Conservation (phyloP, 2,329 filamentous ascomycete genomes). For the Cercospora canescens region DNA sequence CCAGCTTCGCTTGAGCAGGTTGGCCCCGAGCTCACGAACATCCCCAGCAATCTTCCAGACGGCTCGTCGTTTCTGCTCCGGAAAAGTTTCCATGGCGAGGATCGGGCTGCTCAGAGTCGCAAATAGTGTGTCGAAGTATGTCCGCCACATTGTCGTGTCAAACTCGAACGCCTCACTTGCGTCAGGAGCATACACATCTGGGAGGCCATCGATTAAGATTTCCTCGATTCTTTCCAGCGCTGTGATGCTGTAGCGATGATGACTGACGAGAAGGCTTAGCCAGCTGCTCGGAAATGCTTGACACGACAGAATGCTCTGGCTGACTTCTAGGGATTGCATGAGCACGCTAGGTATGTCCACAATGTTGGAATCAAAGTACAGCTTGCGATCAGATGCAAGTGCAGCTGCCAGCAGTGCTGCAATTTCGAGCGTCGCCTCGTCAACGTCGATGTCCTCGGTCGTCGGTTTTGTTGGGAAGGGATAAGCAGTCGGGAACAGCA, state of each 20-base stretch:
- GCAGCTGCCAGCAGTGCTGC: constrained; percentile 78
- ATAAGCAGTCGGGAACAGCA: constrained; percentile 87
- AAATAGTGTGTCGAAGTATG: constrained; percentile 86
- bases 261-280: constrained; percentile 81
- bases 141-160: constrained; percentile 90
- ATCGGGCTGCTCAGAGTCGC: constrained; percentile 87
- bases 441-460: constrained; percentile 50
- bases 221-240: constrained; percentile 79
- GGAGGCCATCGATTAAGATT: constrained; percentile 78
- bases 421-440: constrained; percentile 85
- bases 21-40: constrained; percentile 86
- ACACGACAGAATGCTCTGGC: constrained; percentile 84
- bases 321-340: constrained; percentile 76
- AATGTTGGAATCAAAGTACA: constrained; percentile 42
- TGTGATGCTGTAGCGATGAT: constrained; percentile 69
- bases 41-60: constrained; percentile 99
- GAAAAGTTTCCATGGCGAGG: constrained; percentile 90
- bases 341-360: constrained; percentile 74
- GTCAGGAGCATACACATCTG: constrained; percentile 87
- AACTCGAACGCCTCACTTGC: constrained; percentile 56
- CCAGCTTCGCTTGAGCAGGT: constrained; percentile 82
- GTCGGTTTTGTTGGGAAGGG: constrained; percentile 79
- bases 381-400: constrained; percentile 29
- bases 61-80: constrained; percentile 91
- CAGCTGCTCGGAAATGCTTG: constrained; percentile 87